A percentile compares a stretch with the other conserved stretches of the same genome.
Evolutionary conservation across 805 yeast genomes (phyloP).

Genomic region (Saturnispora besseyi): DNA sequence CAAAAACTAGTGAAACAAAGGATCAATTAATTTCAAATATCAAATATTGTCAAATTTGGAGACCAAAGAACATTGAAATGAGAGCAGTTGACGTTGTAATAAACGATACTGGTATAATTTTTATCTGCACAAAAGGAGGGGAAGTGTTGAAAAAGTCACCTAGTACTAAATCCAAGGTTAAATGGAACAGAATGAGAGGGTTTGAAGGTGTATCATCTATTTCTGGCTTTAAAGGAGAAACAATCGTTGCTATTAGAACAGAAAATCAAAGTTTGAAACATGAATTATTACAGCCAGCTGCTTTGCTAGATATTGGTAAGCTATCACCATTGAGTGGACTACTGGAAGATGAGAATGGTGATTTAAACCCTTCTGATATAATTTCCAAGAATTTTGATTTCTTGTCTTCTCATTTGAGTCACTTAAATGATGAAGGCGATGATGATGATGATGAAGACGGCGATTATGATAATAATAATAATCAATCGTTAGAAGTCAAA

Average conservation of each 20-base stretch:
- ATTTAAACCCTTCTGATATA: background rate
- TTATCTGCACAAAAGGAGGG: slow-evolving; percentile 63
- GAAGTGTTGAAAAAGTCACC: slow-evolving; percentile 43
- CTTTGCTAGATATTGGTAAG: slow-evolving; percentile 44
- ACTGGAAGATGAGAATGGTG: slow-evolving; percentile 7
- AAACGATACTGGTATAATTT: slow-evolving; percentile 25
- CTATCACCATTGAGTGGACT: slow-evolving; percentile 40
- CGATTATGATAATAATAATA: background rate
- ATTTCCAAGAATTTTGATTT: background rate
- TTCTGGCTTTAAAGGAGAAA: slow-evolving; percentile 32
- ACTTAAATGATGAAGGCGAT: background rate
- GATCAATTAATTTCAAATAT: slow-evolving; percentile 32
- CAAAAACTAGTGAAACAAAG: slow-evolving; percentile 22
- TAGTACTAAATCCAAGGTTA: slow-evolving; percentile 6
- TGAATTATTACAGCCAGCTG: slow-evolving; percentile 36
- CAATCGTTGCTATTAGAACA: slow-evolving; percentile 58
- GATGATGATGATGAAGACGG: background rate
- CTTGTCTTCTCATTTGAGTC: background rate
- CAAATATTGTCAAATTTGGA: slow-evolving; percentile 50
- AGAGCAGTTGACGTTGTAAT: slow-evolving; percentile 60
- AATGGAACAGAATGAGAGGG: slow-evolving; percentile 27
- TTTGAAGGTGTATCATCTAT: slow-evolving; percentile 2
- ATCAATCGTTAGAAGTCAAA: background rate
- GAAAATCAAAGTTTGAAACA: slow-evolving; percentile 53
- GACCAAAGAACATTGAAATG: slow-evolving; percentile 47